Percentiles rank a stretch among this genome's conserved stretches.
Evolutionary conservation across 441 rosid species (phyloP).

Genomic region (Biscutella laevigata): DNA sequence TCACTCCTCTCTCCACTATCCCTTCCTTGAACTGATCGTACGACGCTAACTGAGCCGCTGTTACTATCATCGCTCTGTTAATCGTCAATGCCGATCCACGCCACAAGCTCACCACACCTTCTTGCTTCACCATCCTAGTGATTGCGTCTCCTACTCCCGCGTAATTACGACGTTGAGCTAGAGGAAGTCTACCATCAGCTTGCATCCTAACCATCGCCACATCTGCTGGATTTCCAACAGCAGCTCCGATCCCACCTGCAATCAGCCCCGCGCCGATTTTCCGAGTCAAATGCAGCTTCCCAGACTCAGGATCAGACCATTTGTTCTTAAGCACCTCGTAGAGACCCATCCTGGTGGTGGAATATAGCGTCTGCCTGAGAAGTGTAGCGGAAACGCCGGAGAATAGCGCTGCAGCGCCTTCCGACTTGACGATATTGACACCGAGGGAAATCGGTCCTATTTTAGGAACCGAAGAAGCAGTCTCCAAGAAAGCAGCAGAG

Average conservation of each 20-base stretch:
- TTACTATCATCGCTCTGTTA: constrained; percentile 56
- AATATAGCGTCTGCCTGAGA: constrained; percentile 51
- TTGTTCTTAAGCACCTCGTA: constrained; percentile 42
- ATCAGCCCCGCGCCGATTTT: constrained; percentile 39
- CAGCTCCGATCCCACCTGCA: constrained; percentile 52
- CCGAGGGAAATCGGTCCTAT: constrained; percentile 57
- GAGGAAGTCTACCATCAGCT: constrained; percentile 56
- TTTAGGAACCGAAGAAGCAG: constrained; percentile 25
- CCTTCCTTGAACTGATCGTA: constrained; percentile 53
- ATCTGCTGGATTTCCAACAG: constrained; percentile 62
- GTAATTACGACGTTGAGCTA: constrained; percentile 42
- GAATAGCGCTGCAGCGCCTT: constrained; percentile 50
- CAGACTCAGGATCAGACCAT: constrained; percentile 42
- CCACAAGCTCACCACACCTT: constrained; percentile 34
- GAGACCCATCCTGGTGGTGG: constrained; percentile 63
- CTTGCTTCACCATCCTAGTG: constrained; percentile 42
- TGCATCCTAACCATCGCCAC: constrained; percentile 69
- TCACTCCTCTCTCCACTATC: constrained; percentile 37
- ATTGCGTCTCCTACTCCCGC: constrained; percentile 52
- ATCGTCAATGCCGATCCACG: constrained; percentile 47
- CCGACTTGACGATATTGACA: constrained; percentile 39
- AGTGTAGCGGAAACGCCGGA: constrained; percentile 61
- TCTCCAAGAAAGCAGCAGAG: constrained; percentile 21
- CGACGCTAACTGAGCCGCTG: constrained; percentile 57
- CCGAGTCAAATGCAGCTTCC: constrained; percentile 19